Percentiles rank a stretch among this genome's conserved stretches.
These are phyloP conservation scores for Aspergillus japonicus DNA, from an alignment of 2,329 filamentous ascomycete species.

Conservation along the genomic window DNA sequence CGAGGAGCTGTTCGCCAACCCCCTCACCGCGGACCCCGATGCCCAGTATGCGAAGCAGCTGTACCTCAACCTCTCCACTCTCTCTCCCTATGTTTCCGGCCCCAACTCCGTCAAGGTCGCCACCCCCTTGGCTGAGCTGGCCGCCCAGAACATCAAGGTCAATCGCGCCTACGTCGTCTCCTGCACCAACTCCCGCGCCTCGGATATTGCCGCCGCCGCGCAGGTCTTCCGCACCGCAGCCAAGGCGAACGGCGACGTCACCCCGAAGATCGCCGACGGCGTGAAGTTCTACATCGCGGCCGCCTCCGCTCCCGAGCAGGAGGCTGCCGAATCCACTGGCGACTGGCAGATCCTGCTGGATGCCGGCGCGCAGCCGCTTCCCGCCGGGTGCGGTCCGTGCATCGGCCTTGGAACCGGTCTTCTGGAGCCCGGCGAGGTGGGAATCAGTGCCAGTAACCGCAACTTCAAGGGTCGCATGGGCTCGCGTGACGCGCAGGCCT, in stretches of 20 bases:
- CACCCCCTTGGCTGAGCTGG: constrained; percentile 73
- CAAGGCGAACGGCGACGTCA: constrained; percentile 56
- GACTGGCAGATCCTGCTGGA: constrained; percentile 82
- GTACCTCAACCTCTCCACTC: constrained; percentile 76
- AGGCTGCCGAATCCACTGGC: constrained; percentile 72
- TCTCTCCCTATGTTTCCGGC: constrained; percentile 80
- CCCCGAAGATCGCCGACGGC: constrained; percentile 68
- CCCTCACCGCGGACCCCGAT: constrained; percentile 68
- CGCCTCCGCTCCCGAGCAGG: constrained; percentile 75
- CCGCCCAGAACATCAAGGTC: constrained; percentile 70
- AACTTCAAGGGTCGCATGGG: constrained; percentile 95
- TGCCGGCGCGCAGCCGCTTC: constrained; percentile 71
- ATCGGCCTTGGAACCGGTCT: constrained; percentile 82
- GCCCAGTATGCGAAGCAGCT: constrained; percentile 81
- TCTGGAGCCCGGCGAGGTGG: constrained; percentile 80
- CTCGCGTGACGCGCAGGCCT: constrained; percentile 73
- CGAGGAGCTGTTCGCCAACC: constrained; percentile 68
- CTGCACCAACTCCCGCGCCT: constrained; percentile 82
- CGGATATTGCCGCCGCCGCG: constrained; percentile 78
- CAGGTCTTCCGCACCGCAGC: constrained; percentile 80
- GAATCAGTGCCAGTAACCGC: constrained; percentile 78
- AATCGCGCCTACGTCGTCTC: constrained; percentile 85
- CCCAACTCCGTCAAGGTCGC: constrained; percentile 90
- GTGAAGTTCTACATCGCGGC: constrained; percentile 90
- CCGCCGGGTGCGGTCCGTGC: constrained; percentile 76